Evolutionary conservation across 768 basidiomycete species (phyloP).

Genomic region (Lactarius trivialis): DNA sequence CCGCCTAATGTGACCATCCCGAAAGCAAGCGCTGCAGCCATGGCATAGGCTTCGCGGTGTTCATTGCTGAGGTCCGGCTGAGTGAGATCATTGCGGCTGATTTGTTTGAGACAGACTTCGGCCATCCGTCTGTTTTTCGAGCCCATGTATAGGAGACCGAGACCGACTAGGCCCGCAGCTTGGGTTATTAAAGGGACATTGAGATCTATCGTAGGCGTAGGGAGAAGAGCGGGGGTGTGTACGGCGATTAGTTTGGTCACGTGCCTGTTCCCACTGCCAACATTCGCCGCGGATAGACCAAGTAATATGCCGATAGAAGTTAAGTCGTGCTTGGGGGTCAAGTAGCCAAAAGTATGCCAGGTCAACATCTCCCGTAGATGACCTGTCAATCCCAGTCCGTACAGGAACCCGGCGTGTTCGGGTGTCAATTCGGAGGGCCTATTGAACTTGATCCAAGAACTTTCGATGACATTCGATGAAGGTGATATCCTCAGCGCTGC

Average conservation of each 20-base stretch:
- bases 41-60: slow-evolving; percentile 87
- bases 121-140: slow-evolving; percentile 87
- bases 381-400: slow-evolving; percentile 87
- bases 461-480: slow-evolving; percentile 69
- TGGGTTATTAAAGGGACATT: slow-evolving; percentile 89
- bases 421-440: slow-evolving; percentile 85
- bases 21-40: slow-evolving; percentile 82
- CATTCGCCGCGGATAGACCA: slow-evolving; percentile 86
- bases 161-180: slow-evolving; percentile 77
- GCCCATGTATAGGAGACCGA: slow-evolving; percentile 87
- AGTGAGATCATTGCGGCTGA: slow-evolving; percentile 68
- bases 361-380: slow-evolving; percentile 85
- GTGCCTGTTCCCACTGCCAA: slow-evolving; percentile 78
- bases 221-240: slow-evolving; percentile 88
- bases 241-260: slow-evolving; percentile 89
- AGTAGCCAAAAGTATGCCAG: slow-evolving; percentile 92
- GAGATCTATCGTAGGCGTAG: slow-evolving; percentile 78
- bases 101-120: slow-evolving; percentile 82
- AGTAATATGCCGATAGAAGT: slow-evolving; percentile 91
- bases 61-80: slow-evolving; percentile 82
- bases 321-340: slow-evolving; percentile 93
- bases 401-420: slow-evolving; percentile 93
- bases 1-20: slow-evolving; percentile 96
- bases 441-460: slow-evolving; percentile 95
- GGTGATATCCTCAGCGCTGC: slow-evolving; percentile 82